A percentile compares a stretch with the other conserved stretches of the same genome.
These are phyloP conservation scores for Pinguiococcus pyrenoidosus DNA, from an alignment of 108 stramenopile species.

Conservation along the genomic window DNA sequence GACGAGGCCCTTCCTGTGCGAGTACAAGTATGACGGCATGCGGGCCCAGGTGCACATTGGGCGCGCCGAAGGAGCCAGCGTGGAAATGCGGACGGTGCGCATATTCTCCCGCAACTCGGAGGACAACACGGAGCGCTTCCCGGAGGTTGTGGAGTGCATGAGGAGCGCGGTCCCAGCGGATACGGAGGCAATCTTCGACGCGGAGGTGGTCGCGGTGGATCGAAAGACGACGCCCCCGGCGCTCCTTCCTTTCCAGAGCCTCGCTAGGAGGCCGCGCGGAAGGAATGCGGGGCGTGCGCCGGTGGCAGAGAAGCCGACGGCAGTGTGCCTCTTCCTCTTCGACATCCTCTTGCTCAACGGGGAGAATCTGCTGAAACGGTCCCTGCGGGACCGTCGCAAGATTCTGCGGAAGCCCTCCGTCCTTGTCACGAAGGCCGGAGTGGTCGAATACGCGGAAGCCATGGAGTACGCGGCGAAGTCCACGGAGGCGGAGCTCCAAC, in stretches of 20 bases:
- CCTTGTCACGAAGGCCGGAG: no score
- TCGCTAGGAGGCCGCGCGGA: background rate
- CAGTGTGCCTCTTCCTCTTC: constrained; percentile 5
- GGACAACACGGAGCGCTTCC: background rate
- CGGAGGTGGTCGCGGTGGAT: background rate
- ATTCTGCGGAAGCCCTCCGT: background rate
- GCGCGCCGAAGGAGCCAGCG: no score
- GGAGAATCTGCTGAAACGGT: background rate
- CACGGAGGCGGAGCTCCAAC: no score
- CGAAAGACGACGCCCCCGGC: background rate
- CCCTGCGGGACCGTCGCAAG: background rate
- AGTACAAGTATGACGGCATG: background rate
- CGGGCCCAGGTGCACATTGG: background rate
- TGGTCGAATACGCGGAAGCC: no score
- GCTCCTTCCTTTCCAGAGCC: background rate
- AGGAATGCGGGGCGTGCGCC: background rate
- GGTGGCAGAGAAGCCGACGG: background rate
- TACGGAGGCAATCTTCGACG: background rate
- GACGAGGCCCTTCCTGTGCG: background rate
- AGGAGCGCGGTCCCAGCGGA: background rate
- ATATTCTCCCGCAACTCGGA: background rate
- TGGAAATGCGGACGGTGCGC: background rate
- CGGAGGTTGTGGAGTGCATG: background rate
- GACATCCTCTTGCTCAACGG: background rate
- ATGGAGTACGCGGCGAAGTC: no score